These are phyloP conservation scores for Metschnikowia proteae DNA, from an alignment of 805 yeast species.

Conservation along the genomic window DNA sequence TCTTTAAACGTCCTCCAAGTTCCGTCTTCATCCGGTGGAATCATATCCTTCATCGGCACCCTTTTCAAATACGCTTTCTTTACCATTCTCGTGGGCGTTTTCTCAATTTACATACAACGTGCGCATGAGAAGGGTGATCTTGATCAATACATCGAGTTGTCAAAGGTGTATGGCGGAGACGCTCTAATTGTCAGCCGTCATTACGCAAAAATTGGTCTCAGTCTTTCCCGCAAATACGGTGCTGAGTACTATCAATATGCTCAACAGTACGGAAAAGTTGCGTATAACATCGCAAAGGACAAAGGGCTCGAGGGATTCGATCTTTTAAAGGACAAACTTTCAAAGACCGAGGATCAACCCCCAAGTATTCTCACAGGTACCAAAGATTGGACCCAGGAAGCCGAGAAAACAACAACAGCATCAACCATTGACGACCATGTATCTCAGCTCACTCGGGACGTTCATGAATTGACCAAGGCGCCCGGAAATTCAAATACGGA, in stretches of 20 bases:
- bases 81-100: conserved; percentile 28
- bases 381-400: conserved; percentile 1
- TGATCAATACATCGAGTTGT: conserved; percentile 20
- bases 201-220: conserved; percentile 12
- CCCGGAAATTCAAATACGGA: conserved; percentile 9
- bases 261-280: conserved; percentile 22
- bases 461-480: conserved; percentile 10
- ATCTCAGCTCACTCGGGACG: conserved; percentile 7
- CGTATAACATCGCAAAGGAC: conserved; percentile 16
- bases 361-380: not conserved
- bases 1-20: conserved; percentile 52
- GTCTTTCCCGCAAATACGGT: conserved; percentile 18
- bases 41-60: conserved; percentile 33
- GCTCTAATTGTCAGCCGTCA: conserved; percentile 11
- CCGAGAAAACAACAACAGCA: conserved; percentile 3
- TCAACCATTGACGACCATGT: conserved; percentile 11
- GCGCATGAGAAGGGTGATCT: conserved; percentile 35
- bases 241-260: conserved; percentile 19
- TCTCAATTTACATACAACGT: conserved; percentile 34
- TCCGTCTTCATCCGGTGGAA: conserved; percentile 10
- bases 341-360: conserved; percentile 21
- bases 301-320: conserved; percentile 17
- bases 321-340: conserved; percentile 28
- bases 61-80: conserved; percentile 31
- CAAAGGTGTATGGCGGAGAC: conserved; percentile 19